These are phyloP conservation scores for Didymella exigua DNA, from an alignment of 2,329 filamentous ascomycete species.

Conservation along the genomic window DNA sequence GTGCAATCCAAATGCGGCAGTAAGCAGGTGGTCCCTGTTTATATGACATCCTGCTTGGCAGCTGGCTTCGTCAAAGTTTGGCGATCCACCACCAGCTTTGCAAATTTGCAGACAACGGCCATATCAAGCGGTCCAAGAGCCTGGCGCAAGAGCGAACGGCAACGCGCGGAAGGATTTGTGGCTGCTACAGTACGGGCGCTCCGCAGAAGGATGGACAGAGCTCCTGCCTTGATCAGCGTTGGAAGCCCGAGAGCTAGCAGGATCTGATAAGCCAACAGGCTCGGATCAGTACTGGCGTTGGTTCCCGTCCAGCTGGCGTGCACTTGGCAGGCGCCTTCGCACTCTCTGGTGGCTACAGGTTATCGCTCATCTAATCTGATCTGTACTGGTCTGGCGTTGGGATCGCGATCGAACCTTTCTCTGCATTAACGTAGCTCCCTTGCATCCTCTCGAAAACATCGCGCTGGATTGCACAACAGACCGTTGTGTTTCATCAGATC, in stretches of 20 bases:
- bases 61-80: background rate
- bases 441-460: background rate
- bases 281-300: constrained; percentile 1
- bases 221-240: constrained; percentile 7
- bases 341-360: background rate
- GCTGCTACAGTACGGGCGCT: constrained; percentile 3
- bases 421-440: background rate
- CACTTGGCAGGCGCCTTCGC: constrained; percentile 7
- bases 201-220: background rate
- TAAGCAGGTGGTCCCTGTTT: background rate
- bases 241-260: background rate
- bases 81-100: background rate
- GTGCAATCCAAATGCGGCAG: background rate
- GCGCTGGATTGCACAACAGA: background rate
- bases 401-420: constrained; percentile 1
- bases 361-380: constrained; percentile 10
- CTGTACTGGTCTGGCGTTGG: background rate
- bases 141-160: constrained; percentile 4
- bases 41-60: constrained; percentile 3
- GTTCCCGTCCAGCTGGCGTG: constrained; percentile 3
- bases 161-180: background rate
- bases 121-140: background rate
- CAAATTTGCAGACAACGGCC: constrained; percentile 1
- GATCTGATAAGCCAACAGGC: constrained; percentile 10
- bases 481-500: background rate